Base-by-base conservation (phyloP, 441 rosid genomes). In the Capsella rubella region DNA sequence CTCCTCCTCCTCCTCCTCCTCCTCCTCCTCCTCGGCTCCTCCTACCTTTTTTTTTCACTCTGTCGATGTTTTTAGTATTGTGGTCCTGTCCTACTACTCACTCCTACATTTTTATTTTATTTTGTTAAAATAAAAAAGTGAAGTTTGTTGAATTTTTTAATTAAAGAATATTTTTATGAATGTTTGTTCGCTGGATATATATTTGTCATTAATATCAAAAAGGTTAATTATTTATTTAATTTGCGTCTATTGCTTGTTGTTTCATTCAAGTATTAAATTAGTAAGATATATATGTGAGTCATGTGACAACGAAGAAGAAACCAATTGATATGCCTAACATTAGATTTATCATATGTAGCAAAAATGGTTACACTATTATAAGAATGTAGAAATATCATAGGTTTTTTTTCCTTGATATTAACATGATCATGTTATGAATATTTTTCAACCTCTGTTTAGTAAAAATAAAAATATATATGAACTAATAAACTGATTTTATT, bases 101-200 rank as follows among this genome's bases (percentile, higher is more conserved):
- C 39, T 35, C 49, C 11, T 15, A 46, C 12, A n/a, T 7, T 34
- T 34, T 34, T 1, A 28, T 66, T 49, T 21, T 0, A 37, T 64
- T 68, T 27, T 4, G 9, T 50, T 29, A 45, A 49, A 29, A 3
- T 29, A 31, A 5, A 31, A 31, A 67, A 68, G 67, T 11, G 39
- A 42, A 50, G 71, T 68, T 69, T 69, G 59, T 69, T 55, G 51
- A 69, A 42, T 53, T 45, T 46, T 72, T 15, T 72, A 78, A 53
- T 43, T 45, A 37, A 32, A 63, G 74, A 78, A 78, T 73, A 78
- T 35, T 60, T 52, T 73, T 64, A 55, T 78, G 78, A 73, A 73
- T 73, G 75, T 78, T 74, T 74, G 75, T 74, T 74, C 67, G 82
- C 69, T 69, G 75, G 66, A 73, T 64, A 13, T 67, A 47, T 73